These are phyloP conservation scores for Ogataea minuta DNA, from an alignment of 805 yeast species.

Conservation along the genomic window DNA sequence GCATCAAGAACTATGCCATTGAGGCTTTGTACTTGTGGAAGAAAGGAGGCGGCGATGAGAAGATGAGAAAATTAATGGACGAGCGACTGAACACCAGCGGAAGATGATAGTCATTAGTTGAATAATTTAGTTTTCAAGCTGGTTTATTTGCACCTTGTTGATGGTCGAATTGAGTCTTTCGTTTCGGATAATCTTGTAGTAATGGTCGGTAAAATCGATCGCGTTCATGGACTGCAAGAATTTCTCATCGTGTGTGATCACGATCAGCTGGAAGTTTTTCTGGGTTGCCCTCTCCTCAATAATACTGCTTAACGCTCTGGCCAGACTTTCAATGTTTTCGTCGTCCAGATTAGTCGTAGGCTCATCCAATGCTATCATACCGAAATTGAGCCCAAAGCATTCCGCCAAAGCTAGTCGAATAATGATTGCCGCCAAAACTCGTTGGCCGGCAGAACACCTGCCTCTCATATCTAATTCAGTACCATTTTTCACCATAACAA, in stretches of 20 bases:
- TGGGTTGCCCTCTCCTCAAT: slow-evolving; percentile 75
- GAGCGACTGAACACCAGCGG: slow-evolving; percentile 4
- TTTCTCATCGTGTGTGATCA: slow-evolving; percentile 94
- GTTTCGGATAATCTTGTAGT: slow-evolving; percentile 77
- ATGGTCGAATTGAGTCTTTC: slow-evolving; percentile 80
- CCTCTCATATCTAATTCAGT: slow-evolving; percentile 97
- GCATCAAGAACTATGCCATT: slow-evolving; percentile 77
- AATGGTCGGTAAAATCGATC: slow-evolving; percentile 79
- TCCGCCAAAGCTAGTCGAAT: slow-evolving; percentile 91
- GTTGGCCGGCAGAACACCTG: slow-evolving; percentile 96
- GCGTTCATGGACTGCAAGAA: slow-evolving; percentile 86
- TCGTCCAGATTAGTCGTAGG: slow-evolving; percentile 95
- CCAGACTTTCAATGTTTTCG: slow-evolving; percentile 85
- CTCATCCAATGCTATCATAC: slow-evolving; percentile 94
- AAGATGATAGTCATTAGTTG: too few relatives aligned
- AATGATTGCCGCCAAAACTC: slow-evolving; percentile 87
- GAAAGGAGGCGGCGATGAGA: slow-evolving; percentile 45
- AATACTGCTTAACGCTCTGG: slow-evolving; percentile 71
- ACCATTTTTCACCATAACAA: slow-evolving; percentile 91
- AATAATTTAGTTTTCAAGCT: slow-evolving; percentile 22
- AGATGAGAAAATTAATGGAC: slow-evolving; percentile 17
- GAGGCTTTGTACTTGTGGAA: slow-evolving; percentile 93
- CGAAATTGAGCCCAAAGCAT: slow-evolving; percentile 92
- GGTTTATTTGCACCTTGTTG: slow-evolving; percentile 30
- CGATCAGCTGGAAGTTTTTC: slow-evolving; percentile 87